Conservation (phyloP, 2,329 filamentous ascomycete species). For the Aspergillus versicolor region DNA sequence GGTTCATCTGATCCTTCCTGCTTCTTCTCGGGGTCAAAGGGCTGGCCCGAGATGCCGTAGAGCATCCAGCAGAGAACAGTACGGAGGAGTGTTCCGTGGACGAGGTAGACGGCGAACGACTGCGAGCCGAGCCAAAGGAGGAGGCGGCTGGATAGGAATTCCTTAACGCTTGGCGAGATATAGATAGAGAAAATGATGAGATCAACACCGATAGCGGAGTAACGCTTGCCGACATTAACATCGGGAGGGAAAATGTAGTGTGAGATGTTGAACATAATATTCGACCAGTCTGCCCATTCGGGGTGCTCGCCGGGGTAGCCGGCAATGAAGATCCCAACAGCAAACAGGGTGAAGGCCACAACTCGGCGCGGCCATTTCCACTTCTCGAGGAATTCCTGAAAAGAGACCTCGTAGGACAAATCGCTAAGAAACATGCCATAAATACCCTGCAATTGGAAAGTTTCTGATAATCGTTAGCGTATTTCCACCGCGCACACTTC, state of each 20-base stretch:
- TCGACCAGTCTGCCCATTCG: slow-evolving; percentile 52
- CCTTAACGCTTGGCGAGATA: slow-evolving; percentile 50
- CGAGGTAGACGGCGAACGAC: slow-evolving; percentile 56
- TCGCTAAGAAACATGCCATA: slow-evolving; percentile 55
- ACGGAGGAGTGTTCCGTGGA: slow-evolving; percentile 54
- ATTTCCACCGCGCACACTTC: neutral
- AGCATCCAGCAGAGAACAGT: slow-evolving; percentile 54
- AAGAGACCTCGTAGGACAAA: slow-evolving; percentile 47
- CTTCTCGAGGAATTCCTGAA: slow-evolving; percentile 46
- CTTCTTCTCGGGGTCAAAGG: slow-evolving; percentile 40
- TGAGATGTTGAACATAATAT: slow-evolving; percentile 41
- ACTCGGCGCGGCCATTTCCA: slow-evolving; percentile 42
- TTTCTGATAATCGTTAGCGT: slow-evolving; percentile 40
- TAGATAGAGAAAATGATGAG: slow-evolving; percentile 52
- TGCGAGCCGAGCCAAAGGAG: slow-evolving; percentile 57
- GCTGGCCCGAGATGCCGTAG: slow-evolving; percentile 51
- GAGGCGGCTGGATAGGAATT: slow-evolving; percentile 49
- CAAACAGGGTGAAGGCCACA: slow-evolving; percentile 39
- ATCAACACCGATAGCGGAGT: slow-evolving; percentile 50
- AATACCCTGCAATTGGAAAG: slow-evolving; percentile 53
- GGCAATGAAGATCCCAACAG: slow-evolving; percentile 48
- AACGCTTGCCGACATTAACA: slow-evolving; percentile 46
- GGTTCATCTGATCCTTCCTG: slow-evolving; percentile 40
- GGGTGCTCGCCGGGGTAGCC: slow-evolving; percentile 53
- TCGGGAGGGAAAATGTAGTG: slow-evolving; percentile 49